Base-by-base conservation (phyloP, 2,329 filamentous ascomycete species). In the Beauveria medogensis region DNA sequence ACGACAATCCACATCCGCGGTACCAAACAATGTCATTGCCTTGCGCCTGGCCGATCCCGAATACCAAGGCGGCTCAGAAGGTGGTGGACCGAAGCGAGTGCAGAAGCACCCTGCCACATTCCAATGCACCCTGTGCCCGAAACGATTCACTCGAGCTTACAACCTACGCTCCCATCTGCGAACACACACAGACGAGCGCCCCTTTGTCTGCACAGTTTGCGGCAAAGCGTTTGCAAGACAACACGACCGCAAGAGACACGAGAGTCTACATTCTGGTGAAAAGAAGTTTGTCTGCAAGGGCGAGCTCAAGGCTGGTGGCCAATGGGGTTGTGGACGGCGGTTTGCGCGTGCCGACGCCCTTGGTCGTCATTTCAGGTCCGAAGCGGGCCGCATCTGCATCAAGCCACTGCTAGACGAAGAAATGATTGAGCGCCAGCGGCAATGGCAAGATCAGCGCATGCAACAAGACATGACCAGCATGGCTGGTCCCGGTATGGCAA, bases 231-330 rank as follows among this genome's bases (percentile, higher is more conserved):
- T 99, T 75, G 94, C 94, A 6, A 88, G 94, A 28, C 94, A 99
- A 71, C 94, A 99, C 71, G 94, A 99, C 72, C 88, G 94, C 51
- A 99, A 99, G 75, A 88, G 94, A 44, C 94, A 99, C 74, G 94
- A 99, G 76, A 92, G 93, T 44, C 78, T 99, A 47, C 94, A 99
- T 70, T 95, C 91, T 0, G 94, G 94, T 47, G 94, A 99, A 77
- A 99, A 97, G 84, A 97, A 96, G 71, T 99, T 97, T 71, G 90
- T 97, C 8, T 99, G 94, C 76, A 92, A 91, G 67, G 94, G 94
- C 58, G 90, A 92, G 62, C 84, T 99, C 55, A 92, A 93, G 66
- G 85, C 85, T 2, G 87, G 88, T 52, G 88, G 88, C 5, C 85
- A 89, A 65, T 99, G 94, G 94, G 94, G 94, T 22, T 99, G 94